Conservation (phyloP, 2,329 filamentous ascomycete species). For the Berkeleyomyces rouxiae region DNA sequence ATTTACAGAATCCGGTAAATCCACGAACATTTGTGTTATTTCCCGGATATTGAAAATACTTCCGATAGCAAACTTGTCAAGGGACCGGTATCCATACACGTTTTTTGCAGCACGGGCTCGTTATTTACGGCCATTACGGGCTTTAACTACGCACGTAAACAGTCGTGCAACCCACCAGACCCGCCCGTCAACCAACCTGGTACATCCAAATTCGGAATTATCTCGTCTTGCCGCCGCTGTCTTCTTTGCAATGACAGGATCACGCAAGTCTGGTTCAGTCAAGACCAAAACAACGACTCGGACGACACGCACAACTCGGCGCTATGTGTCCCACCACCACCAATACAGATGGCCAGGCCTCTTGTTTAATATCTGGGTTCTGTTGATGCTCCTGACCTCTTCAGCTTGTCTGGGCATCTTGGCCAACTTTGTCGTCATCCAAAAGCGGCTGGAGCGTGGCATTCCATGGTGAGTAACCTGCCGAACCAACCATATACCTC, state of each 20-base stretch:
- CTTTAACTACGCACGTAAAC: background rate
- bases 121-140: background rate
- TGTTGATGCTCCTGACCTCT: slow-evolving; percentile 40
- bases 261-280: background rate
- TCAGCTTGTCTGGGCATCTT: slow-evolving; percentile 44
- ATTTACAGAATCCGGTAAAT: too few species aligned
- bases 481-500: background rate
- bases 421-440: slow-evolving; percentile 40
- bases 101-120: background rate
- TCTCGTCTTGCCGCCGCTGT: background rate
- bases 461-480: slow-evolving; percentile 39
- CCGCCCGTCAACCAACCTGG: too few species aligned
- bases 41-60: background rate
- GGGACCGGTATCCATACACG: background rate
- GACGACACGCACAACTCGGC: background rate
- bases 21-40: background rate
- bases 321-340: slow-evolving; percentile 29
- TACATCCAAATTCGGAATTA: too few species aligned
- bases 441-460: slow-evolving; percentile 35
- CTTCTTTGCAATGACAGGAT: background rate
- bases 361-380: slow-evolving; percentile 50
- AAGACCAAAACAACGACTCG: background rate
- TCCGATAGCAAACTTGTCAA: too few species aligned
- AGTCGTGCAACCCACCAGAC: too few species aligned
- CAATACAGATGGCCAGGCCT: slow-evolving; percentile 54